These are phyloP conservation scores for Capsicum chinense DNA, from an alignment of 257 asterid genomes.

Conservation along the genomic window DNA sequence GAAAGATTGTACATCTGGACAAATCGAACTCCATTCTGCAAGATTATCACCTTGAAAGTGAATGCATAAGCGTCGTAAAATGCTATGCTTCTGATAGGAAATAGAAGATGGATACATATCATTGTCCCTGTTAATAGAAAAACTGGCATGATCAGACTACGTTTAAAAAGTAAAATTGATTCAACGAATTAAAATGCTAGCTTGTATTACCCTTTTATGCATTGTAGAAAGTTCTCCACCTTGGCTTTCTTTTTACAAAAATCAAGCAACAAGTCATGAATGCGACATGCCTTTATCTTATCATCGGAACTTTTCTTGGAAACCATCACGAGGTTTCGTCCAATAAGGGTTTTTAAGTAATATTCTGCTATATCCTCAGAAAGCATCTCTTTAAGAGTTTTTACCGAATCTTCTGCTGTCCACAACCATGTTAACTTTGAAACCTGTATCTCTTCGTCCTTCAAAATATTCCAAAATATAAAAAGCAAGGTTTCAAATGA, in stretches of 20 bases:
- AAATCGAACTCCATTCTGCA: not conserved
- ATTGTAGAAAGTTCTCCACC: not conserved
- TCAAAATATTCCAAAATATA: too few relatives aligned
- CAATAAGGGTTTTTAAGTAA: slow-evolving; percentile 22
- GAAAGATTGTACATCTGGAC: not conserved
- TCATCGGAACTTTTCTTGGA: not conserved
- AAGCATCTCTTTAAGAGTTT: not conserved
- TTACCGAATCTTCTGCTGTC: slow-evolving; percentile 25
- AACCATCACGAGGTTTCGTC: not conserved
- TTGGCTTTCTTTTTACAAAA: slow-evolving; percentile 23
- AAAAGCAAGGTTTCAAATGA: too few relatives aligned
- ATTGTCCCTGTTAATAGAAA: not conserved
- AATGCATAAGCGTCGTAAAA: not conserved
- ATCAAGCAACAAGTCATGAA: slow-evolving; percentile 30
- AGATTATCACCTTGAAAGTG: not conserved
- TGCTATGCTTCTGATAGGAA: too few relatives aligned
- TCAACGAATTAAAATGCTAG: not conserved
- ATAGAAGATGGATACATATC: too few relatives aligned
- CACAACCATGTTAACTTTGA: slow-evolving; percentile 2
- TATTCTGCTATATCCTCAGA: slow-evolving; percentile 21
- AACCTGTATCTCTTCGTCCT: not conserved
- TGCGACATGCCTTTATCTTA: slow-evolving; percentile 14
- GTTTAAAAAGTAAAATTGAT: not conserved
- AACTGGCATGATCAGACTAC: not conserved
- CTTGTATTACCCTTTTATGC: not conserved